Base-by-base conservation (phyloP, 2,329 filamentous ascomycete species). In the Stenocarpella maydis region DNA sequence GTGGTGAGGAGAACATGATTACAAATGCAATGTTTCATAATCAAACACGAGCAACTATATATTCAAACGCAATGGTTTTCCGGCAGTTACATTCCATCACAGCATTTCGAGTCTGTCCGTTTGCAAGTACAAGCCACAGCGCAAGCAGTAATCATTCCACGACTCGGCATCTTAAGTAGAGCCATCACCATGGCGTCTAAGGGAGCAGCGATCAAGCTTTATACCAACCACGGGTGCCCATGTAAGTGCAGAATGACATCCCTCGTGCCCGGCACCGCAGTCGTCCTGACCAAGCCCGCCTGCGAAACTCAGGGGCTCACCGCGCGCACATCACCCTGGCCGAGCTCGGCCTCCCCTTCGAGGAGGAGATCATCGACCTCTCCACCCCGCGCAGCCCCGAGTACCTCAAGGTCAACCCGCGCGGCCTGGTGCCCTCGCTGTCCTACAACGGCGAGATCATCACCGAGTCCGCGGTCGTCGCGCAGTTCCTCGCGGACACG, bases 341-440 rank as follows among this genome's bases (percentile, higher is more conserved):
- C 37, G 92, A 94, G 76, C 85, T 92, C 15, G 84, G 84, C 14
- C 76, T 94, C 37, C 83, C 87, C 0, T 92, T 88, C 74, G 89
- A 92, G 69, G 90, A 93, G 73, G 89, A 92, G 71, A 87, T 89
- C 69, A 92, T 97, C 74, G 91, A 95, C 77, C 84, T 96, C 55
- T 79, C 81, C 73, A 86, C 80, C 12, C 92, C 93, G 0, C 88
- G 93, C 12, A 89, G 91, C 34, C 83, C 87, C 45, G 92, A 90
- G 83, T 96, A 95, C 77, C 86, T 96, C 10, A 83, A 90, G 64
- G 82, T 96, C 77, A 95, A 95, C 82, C 92, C 92, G 73, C 89
- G 92, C 68, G 93, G 93, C 17, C 87, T 94, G 3, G 92, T 96
- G 5, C 93, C 93, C 0, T 82, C 89, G 0, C 81, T 96, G 68